Evolutionary conservation across 2,329 filamentous ascomycete genomes (phyloP).

Genomic region (Fusarium sp.): DNA sequence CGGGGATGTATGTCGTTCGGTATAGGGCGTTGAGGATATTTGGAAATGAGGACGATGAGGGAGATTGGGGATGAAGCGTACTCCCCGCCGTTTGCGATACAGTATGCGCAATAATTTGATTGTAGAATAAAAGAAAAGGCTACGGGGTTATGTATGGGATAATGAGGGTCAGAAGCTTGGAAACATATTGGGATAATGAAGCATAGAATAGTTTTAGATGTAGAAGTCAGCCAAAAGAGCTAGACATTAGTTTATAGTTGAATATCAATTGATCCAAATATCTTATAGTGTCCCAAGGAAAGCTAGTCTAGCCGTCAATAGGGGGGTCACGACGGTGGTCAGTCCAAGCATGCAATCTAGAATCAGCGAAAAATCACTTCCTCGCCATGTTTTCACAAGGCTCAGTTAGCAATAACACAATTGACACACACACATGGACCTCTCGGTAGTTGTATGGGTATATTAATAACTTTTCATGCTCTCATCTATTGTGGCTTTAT

Average conservation of each 20-base stretch:
- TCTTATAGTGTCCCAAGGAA: background rate
- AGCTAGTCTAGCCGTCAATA: background rate
- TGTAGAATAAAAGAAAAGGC: background rate
- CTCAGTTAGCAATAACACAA: too few species aligned
- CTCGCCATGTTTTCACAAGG: too few species aligned
- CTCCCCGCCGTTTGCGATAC: conserved; percentile 55
- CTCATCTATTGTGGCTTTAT: conserved; percentile 35
- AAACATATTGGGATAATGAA: conserved; percentile 12
- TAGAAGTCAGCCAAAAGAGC: background rate
- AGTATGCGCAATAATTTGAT: conserved; percentile 46
- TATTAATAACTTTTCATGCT: conserved; percentile 43
- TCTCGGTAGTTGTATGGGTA: conserved; percentile 34
- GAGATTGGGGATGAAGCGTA: conserved; percentile 58
- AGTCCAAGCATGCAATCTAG: too few species aligned
- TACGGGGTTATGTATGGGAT: background rate
- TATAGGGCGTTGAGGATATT: conserved; percentile 60
- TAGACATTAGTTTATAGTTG: background rate
- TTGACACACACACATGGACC: too few species aligned
- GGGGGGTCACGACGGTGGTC: too few species aligned
- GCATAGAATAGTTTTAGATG: conserved; percentile 16
- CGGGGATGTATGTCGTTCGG: conserved; percentile 59
- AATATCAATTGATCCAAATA: background rate
- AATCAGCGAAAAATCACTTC: too few species aligned
- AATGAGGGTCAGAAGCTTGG: background rate
- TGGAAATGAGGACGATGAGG: conserved; percentile 54